Percentiles rank a stretch among this genome's conserved stretches.
Evolutionary conservation across 2,329 filamentous ascomycete species (phyloP).

Genomic region (Arthroderma uncinatum): DNA sequence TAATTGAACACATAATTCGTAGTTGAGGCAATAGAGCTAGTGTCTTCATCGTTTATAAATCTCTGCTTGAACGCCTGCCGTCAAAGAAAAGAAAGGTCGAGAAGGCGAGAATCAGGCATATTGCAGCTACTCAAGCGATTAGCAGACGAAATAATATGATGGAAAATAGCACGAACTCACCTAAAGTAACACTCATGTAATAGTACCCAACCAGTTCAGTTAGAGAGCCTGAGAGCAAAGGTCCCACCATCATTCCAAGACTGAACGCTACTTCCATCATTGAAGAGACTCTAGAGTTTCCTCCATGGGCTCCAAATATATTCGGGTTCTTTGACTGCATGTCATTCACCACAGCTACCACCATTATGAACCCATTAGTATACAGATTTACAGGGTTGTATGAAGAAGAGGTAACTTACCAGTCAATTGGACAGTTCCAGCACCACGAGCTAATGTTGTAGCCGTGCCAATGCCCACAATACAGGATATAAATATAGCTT

Average conservation of each 20-base stretch:
- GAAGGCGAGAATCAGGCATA: neutral
- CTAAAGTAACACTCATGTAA: neutral
- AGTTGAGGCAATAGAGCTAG: neutral
- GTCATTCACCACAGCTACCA: neutral
- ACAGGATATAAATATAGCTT: neutral
- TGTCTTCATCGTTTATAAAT: neutral
- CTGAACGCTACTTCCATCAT: neutral
- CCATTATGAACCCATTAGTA: neutral
- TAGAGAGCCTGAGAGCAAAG: neutral
- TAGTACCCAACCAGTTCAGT: neutral
- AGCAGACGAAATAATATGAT: neutral
- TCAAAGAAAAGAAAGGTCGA: neutral
- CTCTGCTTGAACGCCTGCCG: neutral
- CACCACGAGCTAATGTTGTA: neutral
- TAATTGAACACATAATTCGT: neutral
- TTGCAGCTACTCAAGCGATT: neutral
- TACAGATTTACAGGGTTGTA: neutral
- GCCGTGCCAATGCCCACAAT: neutral
- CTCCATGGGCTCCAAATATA: neutral
- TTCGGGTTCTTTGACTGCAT: neutral
- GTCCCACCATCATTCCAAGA: neutral
- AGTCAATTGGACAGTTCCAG: neutral
- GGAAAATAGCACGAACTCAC: neutral
- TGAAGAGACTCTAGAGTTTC: neutral
- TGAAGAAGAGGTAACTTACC: neutral